These are phyloP conservation scores for Thermothelomyces thermophilus DNA, from an alignment of 2,329 filamentous ascomycete genomes.

Conservation along the genomic window DNA sequence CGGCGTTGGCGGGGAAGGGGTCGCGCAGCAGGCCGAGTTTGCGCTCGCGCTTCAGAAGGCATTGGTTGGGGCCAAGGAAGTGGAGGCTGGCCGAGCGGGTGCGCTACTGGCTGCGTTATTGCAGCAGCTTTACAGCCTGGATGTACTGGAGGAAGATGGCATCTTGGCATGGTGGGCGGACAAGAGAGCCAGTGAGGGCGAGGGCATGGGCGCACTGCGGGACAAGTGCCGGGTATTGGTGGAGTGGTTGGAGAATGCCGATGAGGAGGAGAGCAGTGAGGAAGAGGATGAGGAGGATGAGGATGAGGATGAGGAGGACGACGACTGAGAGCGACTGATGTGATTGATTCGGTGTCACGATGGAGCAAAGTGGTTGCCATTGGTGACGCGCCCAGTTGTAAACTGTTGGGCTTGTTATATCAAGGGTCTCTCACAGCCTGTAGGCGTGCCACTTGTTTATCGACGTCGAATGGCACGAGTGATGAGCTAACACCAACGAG, in stretches of 20 bases:
- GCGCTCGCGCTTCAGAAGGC: constrained; percentile 76
- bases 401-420: too few species aligned
- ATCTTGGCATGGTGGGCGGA: constrained; percentile 87
- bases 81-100: constrained; percentile 42
- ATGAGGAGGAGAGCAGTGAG: constrained; percentile 62
- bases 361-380: too few species aligned
- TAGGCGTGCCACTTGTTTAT: too few species aligned
- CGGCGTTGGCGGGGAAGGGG: constrained; percentile 57
- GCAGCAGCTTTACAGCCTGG: constrained; percentile 78
- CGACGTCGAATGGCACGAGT: too few species aligned
- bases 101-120: constrained; percentile 69
- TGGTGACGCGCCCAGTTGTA: too few species aligned
- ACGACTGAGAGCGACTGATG: background rate
- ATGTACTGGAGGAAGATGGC: constrained; percentile 83
- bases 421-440: too few species aligned
- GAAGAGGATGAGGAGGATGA: constrained; percentile 54
- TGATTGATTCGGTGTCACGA: background rate
- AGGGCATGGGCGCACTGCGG: constrained; percentile 63
- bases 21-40: constrained; percentile 78
- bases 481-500: too few species aligned
- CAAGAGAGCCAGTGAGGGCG: constrained; percentile 56
- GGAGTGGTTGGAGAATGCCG: constrained; percentile 74
- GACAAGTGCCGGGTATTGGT: constrained; percentile 72
- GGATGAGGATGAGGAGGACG: constrained; percentile 31
- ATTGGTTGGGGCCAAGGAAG: constrained; percentile 58